Percentiles rank a stretch among this genome's conserved stretches.
These are phyloP conservation scores for Stephania japonica DNA, from an alignment of 164 flowering plant species.

Conservation along the genomic window DNA sequence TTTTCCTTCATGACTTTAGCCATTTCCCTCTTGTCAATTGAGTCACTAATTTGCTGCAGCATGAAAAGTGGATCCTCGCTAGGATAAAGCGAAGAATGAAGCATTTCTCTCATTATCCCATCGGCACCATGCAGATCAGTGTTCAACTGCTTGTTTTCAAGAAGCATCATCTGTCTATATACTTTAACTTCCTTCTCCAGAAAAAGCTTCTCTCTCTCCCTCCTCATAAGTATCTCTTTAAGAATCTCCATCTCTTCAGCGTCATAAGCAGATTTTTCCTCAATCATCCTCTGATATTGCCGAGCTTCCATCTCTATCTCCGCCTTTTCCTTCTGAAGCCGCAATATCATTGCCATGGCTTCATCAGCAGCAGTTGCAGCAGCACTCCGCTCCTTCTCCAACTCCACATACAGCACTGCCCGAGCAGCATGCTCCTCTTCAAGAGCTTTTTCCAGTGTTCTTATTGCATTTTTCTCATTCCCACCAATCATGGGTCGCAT, in stretches of 20 bases:
- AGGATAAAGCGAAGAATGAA: constrained; percentile 19
- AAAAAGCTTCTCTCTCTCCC: constrained; percentile 77
- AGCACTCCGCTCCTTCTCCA: constrained; percentile 90
- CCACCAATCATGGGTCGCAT: constrained; percentile 16
- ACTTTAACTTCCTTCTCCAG: constrained; percentile 82
- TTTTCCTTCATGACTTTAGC: constrained; percentile 9
- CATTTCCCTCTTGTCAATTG: constrained; percentile 28
- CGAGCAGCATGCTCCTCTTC: constrained; percentile 63
- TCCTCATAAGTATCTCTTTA: constrained; percentile 68
- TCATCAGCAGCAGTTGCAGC: constrained; percentile 93
- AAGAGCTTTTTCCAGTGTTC: constrained; percentile 53
- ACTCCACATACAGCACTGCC: constrained; percentile 51
- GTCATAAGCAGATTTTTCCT: constrained; percentile 81
- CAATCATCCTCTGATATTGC: constrained; percentile 78
- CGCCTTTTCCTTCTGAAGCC: constrained; percentile 92
- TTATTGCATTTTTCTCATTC: constrained; percentile 26
- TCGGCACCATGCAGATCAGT: constrained; percentile 15
- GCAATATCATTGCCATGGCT: constrained; percentile 93
- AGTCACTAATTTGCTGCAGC: constrained; percentile 39
- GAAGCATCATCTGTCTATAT: constrained; percentile 41
- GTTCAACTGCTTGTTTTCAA: constrained; percentile 30
- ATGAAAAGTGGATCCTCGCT: constrained; percentile 39
- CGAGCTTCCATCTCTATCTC: constrained; percentile 77
- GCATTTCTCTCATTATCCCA: constrained; percentile 10
- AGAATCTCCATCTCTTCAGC: constrained; percentile 89